Evolutionary conservation across 306 rosid species (phyloP).

Genomic region (Cajanus cajan): DNA sequence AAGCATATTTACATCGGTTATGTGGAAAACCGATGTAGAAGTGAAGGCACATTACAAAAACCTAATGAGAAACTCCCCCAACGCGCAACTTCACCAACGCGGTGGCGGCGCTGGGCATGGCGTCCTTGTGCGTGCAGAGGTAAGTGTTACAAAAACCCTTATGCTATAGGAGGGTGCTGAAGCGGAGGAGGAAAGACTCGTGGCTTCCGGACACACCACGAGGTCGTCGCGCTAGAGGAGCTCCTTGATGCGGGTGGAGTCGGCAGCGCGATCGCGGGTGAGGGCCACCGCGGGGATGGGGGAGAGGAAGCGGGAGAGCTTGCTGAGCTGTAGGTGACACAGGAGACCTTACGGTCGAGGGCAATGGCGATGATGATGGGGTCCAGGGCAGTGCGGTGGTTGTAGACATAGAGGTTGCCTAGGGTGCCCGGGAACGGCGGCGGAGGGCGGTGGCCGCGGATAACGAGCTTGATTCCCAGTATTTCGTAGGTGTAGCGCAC

Average conservation of each 20-base stretch:
- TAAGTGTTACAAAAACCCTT: too few relatives aligned
- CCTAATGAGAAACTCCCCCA: too few relatives aligned
- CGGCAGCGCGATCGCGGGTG: constrained; percentile 90
- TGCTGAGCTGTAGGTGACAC: constrained; percentile 84
- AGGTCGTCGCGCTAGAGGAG: constrained; percentile 83
- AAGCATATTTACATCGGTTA: too few relatives aligned
- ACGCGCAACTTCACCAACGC: too few relatives aligned
- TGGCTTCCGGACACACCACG: constrained; percentile 91
- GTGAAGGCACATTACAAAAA: too few relatives aligned
- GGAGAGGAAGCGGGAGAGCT: constrained; percentile 86
- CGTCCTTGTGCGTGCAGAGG: too few relatives aligned
- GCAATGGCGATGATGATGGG: constrained; percentile 87
- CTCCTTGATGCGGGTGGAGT: constrained; percentile 67
- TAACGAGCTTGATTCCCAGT: constrained; percentile 77
- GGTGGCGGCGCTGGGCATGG: too few relatives aligned
- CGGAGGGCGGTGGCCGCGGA: constrained; percentile 85
- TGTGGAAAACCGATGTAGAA: too few relatives aligned
- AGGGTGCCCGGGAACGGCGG: constrained; percentile 79
- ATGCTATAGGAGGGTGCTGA: constrained; percentile 86
- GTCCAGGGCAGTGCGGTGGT: constrained; percentile 89
- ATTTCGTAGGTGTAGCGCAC: constrained; percentile 91
- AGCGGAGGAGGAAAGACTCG: constrained; percentile 73
- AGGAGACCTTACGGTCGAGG: constrained; percentile 86
- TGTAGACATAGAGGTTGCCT: constrained; percentile 95
- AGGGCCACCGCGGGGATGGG: constrained; percentile 92